phyloP scores from a whole-genome alignment of 805 yeast species.

The Hanseniaspora clermontiae region DNA sequence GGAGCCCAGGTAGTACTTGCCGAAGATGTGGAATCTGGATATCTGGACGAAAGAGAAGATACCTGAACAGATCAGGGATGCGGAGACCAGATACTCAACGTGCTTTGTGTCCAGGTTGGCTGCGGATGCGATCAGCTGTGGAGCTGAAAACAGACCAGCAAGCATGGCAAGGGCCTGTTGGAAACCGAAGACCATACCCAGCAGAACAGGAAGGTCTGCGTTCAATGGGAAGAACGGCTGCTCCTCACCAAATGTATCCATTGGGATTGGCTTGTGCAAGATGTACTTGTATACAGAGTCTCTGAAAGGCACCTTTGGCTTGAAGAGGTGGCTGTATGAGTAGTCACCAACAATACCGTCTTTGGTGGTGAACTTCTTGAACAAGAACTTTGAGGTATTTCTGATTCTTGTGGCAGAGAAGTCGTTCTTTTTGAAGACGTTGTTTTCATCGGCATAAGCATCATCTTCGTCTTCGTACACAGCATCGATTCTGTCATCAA shows the following conservation, averaged over 20 bases:
- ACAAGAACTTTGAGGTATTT: constrained; percentile 14
- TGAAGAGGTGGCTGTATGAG: constrained; percentile 66
- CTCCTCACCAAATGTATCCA: constrained; percentile 15
- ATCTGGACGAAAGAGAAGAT: constrained; percentile 62
- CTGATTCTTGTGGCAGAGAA: constrained; percentile 8
- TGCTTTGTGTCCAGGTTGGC: constrained; percentile 44
- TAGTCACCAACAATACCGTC: constrained; percentile 83
- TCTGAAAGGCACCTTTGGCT: constrained; percentile 64
- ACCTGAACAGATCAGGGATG: constrained; percentile 58
- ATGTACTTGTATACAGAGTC: constrained; percentile 17
- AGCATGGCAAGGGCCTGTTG: constrained; percentile 85
- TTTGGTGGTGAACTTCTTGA: constrained; percentile 47
- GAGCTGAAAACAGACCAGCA: constrained; percentile 83
- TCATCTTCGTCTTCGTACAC: background rate
- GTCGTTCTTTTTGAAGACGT: constrained; percentile 11
- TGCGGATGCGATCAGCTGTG: constrained; percentile 51
- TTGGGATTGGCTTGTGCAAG: constrained; percentile 31
- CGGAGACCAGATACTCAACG: constrained; percentile 57
- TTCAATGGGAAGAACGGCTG: constrained; percentile 78
- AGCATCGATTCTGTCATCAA: constrained; percentile 2
- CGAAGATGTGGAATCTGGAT: constrained; percentile 63
- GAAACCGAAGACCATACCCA: constrained; percentile 68
- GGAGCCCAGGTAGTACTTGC: constrained; percentile 73
- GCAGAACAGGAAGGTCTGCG: constrained; percentile 65
- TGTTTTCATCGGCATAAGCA: background rate